Conservation (phyloP, 768 basidiomycete species). For the Naganishia vaughanmartiniae region DNA sequence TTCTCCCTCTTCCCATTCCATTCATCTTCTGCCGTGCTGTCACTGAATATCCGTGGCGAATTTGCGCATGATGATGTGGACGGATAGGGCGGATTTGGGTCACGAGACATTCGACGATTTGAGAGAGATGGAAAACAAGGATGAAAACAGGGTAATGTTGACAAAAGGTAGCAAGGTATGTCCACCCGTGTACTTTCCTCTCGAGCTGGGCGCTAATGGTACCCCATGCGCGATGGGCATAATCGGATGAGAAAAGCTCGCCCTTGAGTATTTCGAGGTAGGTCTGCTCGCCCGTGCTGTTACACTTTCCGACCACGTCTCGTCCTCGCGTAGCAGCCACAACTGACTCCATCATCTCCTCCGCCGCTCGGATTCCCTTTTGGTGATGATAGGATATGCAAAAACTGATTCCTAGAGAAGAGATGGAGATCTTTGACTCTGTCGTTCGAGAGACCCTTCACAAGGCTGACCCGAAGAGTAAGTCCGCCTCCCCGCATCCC, state of each 20-base stretch:
- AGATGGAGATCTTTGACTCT: slow-evolving; percentile 38
- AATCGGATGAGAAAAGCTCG: slow-evolving; percentile 35
- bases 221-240: too few species aligned
- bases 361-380: neutral
- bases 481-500: neutral
- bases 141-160: too few species aligned
- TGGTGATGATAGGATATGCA: slow-evolving; percentile 40
- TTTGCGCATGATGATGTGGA: neutral
- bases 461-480: slow-evolving; percentile 40
- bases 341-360: neutral
- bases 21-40: too few species aligned
- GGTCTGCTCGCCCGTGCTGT: too few species aligned
- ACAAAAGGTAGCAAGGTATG: slow-evolving; percentile 40
- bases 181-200: neutral
- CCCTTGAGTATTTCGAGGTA: slow-evolving; percentile 36
- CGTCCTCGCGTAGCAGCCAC: neutral
- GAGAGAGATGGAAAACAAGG: slow-evolving; percentile 28
- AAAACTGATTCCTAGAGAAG: slow-evolving; percentile 41
- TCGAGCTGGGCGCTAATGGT: neutral
- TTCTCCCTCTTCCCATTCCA: neutral
- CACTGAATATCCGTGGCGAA: neutral
- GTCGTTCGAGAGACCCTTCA: slow-evolving; percentile 37
- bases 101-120: slow-evolving; percentile 44
- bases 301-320: too few species aligned
- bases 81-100: slow-evolving; percentile 36